Conservation (phyloP, 2,329 filamentous ascomycete genomes). For the Ampelomyces quisqualis region DNA sequence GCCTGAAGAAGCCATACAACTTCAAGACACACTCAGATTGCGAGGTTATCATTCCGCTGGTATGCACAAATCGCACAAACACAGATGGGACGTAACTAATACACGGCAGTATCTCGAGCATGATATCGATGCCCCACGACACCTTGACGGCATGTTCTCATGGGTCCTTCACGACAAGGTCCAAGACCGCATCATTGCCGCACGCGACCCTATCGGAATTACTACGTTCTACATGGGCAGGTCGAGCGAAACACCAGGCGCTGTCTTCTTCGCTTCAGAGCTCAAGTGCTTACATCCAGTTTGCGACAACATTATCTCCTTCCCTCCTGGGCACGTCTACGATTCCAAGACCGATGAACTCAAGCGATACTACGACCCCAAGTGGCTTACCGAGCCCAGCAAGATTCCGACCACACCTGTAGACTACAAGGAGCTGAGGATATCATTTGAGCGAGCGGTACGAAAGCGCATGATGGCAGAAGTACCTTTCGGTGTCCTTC, state of each 20-base stretch:
- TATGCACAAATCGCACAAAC: constrained; percentile 50
- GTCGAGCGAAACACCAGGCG: constrained; percentile 73
- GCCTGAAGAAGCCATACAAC: constrained; percentile 78
- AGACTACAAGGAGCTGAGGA: constrained; percentile 78
- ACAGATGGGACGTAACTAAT: constrained; percentile 18
- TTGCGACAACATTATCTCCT: constrained; percentile 91
- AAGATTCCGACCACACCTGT: constrained; percentile 77
- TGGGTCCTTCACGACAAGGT: constrained; percentile 97
- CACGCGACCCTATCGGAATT: constrained; percentile 93
- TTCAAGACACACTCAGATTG: constrained; percentile 99
- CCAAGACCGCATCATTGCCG: constrained; percentile 87
- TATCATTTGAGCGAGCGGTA: constrained; percentile 84
- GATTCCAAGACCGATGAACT: constrained; percentile 87
- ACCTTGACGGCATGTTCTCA: constrained; percentile 99
- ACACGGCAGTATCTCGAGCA: constrained; percentile 79
- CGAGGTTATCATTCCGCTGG: constrained; percentile 96
- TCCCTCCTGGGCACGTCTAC: constrained; percentile 93
- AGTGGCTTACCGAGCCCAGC: constrained; percentile 80
- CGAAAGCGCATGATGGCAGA: constrained; percentile 98
- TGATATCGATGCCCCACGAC: constrained; percentile 86
- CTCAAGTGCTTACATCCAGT: constrained; percentile 90
- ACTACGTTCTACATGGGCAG: constrained; percentile 97
- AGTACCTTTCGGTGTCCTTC: constrained; percentile 92
- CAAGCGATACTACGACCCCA: constrained; percentile 86
- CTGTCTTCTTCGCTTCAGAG: constrained; percentile 96